Percentiles rank a stretch among this genome's conserved stretches.
phyloP scores from a whole-genome alignment of 495 filamentous ascomycete species.

The Xylaria grammica region DNA sequence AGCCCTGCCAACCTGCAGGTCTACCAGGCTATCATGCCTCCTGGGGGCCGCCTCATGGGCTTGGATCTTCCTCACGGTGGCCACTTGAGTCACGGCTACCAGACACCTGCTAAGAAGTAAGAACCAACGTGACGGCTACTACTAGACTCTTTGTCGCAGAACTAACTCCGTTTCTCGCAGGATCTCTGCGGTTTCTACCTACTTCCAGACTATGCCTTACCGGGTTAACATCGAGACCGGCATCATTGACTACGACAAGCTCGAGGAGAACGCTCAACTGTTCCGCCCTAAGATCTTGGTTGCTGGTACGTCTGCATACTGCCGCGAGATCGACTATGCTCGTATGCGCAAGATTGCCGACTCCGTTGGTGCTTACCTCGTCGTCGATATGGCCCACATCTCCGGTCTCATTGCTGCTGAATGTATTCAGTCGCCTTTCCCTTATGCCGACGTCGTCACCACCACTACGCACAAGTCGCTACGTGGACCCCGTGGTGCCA shows the following conservation, averaged over 20 bases:
- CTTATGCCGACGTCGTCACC: conserved; percentile 94
- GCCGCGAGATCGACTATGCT: conserved; percentile 94
- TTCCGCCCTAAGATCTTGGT: conserved; percentile 97
- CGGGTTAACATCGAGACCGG: conserved; percentile 89
- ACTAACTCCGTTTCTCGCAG: conserved; percentile 44
- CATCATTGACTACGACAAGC: conserved; percentile 94
- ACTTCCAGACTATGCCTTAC: conserved; percentile 96
- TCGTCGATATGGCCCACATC: conserved; percentile 99
- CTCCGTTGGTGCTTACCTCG: conserved; percentile 89
- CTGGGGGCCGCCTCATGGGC: conserved; percentile 96
- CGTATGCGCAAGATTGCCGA: conserved; percentile 97
- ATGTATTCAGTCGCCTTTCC: conserved; percentile 94
- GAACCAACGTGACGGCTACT: conserved; percentile 34
- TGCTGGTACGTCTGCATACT: conserved; percentile 98
- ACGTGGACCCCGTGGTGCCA: conserved; percentile 96
- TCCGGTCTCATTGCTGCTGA: conserved; percentile 92
- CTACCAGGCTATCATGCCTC: conserved; percentile 98
- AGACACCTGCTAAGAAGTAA: conserved; percentile 89
- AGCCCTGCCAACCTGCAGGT: conserved; percentile 97
- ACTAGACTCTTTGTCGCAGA: background rate
- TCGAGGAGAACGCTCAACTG: conserved; percentile 89
- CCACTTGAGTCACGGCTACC: conserved; percentile 97
- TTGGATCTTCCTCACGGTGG: conserved; percentile 97
- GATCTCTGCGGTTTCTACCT: conserved; percentile 92
- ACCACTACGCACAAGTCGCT: conserved; percentile 99